Evolutionary conservation across 2,329 filamentous ascomycete species (phyloP).

Genomic region (Hypoxylon sp.): DNA sequence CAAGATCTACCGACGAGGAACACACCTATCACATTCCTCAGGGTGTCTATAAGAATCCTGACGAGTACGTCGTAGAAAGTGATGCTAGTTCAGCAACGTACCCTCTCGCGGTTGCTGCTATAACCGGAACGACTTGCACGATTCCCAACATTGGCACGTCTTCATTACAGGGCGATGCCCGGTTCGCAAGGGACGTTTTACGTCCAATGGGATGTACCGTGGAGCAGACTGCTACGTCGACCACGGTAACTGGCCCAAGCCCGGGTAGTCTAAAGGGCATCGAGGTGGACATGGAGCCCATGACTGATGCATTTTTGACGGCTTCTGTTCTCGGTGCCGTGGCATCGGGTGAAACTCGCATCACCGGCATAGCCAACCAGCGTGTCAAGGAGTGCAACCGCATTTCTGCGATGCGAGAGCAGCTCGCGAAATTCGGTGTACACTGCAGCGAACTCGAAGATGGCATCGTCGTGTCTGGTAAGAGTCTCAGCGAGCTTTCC

Average conservation of each 20-base stretch:
- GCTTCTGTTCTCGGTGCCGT: slow-evolving; percentile 94
- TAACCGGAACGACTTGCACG: slow-evolving; percentile 94
- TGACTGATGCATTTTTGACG: slow-evolving; percentile 98
- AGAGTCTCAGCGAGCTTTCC: slow-evolving; percentile 59
- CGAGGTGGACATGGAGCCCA: slow-evolving; percentile 95
- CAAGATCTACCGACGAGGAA: slow-evolving; percentile 79
- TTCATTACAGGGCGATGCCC: slow-evolving; percentile 93
- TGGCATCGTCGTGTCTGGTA: slow-evolving; percentile 81
- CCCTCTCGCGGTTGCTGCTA: slow-evolving; percentile 91
- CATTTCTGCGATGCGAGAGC: slow-evolving; percentile 93
- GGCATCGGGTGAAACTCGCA: slow-evolving; percentile 83
- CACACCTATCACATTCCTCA: slow-evolving; percentile 96
- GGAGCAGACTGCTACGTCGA: slow-evolving; percentile 84
- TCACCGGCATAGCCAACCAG: slow-evolving; percentile 96
- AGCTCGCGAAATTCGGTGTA: slow-evolving; percentile 94
- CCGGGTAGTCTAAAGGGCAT: slow-evolving; percentile 79
- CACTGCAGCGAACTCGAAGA: slow-evolving; percentile 89
- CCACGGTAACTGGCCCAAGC: slow-evolving; percentile 90
- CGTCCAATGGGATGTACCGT: slow-evolving; percentile 94
- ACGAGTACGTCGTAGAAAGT: slow-evolving; percentile 91
- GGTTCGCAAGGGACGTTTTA: slow-evolving; percentile 91
- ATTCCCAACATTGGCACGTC: slow-evolving; percentile 94
- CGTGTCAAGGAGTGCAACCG: slow-evolving; percentile 98
- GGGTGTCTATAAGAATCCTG: slow-evolving; percentile 83
- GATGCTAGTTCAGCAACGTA: slow-evolving; percentile 98